Evolutionary conservation across 306 rosid species (phyloP).

Genomic region (Castanea crenata): DNA sequence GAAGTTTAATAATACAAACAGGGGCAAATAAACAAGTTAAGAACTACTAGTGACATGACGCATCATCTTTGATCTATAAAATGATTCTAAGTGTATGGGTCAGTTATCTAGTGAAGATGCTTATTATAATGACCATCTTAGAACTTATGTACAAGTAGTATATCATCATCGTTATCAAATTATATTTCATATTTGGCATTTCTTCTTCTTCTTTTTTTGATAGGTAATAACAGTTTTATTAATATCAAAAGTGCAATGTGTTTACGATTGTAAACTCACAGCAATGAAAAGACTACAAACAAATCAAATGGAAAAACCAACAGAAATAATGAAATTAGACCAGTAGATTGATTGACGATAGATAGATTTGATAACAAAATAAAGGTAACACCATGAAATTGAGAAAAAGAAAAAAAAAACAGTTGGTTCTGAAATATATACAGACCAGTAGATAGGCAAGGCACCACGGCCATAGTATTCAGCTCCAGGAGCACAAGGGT

Average conservation of each 20-base stretch:
- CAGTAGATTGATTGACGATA: neutral
- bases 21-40: neutral
- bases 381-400: neutral
- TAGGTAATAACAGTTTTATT: too few relatives aligned
- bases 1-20: neutral
- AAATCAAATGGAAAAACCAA: too few relatives aligned
- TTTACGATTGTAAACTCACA: too few relatives aligned
- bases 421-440: neutral
- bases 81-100: neutral
- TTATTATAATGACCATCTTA: neutral
- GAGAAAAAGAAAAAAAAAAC: neutral
- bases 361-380: neutral
- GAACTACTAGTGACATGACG: neutral
- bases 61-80: neutral
- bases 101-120: neutral
- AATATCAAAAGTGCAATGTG: too few relatives aligned
- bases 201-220: neutral
- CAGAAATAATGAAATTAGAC: too few relatives aligned
- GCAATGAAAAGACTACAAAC: too few relatives aligned
- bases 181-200: neutral
- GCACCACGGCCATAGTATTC: slow-evolving; percentile 98
- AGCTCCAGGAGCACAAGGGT: slow-evolving; percentile 91
- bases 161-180: neutral
- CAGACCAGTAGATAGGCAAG: slow-evolving; percentile 86
- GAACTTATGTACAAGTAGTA: neutral